Evolutionary conservation across 2,329 filamentous ascomycete species (phyloP).

Genomic region (Achaetomium macrosporum): DNA sequence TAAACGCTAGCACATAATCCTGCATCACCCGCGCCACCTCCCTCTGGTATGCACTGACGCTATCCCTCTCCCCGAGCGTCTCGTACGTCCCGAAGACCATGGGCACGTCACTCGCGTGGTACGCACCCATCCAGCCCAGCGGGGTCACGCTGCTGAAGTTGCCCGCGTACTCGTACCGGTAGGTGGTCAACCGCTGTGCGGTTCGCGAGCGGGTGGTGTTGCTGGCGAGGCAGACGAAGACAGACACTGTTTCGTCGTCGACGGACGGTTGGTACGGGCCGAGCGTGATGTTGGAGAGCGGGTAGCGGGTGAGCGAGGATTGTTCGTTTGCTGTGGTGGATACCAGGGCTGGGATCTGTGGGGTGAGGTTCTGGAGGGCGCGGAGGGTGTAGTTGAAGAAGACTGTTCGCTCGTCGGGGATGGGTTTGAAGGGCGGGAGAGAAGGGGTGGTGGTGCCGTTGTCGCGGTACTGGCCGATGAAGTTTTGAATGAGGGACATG

Average conservation of each 20-base stretch:
- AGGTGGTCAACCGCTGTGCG: slow-evolving; percentile 27
- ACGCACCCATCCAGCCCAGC: slow-evolving; percentile 34
- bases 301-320: slow-evolving; percentile 27
- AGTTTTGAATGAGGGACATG: slow-evolving; percentile 28
- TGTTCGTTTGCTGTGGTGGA: slow-evolving; percentile 32
- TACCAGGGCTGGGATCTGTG: slow-evolving; percentile 29
- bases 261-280: slow-evolving; percentile 26
- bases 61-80: not conserved
- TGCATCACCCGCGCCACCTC: slow-evolving; percentile 23
- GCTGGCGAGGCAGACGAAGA: slow-evolving; percentile 25
- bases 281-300: slow-evolving; percentile 25
- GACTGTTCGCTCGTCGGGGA: slow-evolving; percentile 28
- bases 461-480: slow-evolving; percentile 29
- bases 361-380: slow-evolving; percentile 24
- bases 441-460: slow-evolving; percentile 20
- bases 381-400: slow-evolving; percentile 30
- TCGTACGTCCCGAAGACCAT: slow-evolving; percentile 23
- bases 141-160: slow-evolving; percentile 37
- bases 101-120: slow-evolving; percentile 21
- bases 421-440: slow-evolving; percentile 24
- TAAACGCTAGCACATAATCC: slow-evolving; percentile 24
- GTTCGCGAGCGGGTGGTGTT: slow-evolving; percentile 22
- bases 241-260: slow-evolving; percentile 20
- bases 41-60: slow-evolving; percentile 16
- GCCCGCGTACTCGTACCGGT: slow-evolving; percentile 37